Percentiles rank a stretch among this genome's conserved stretches.
phyloP scores from a whole-genome alignment of 805 yeast genomes.

The Dipodascus albidus region DNA sequence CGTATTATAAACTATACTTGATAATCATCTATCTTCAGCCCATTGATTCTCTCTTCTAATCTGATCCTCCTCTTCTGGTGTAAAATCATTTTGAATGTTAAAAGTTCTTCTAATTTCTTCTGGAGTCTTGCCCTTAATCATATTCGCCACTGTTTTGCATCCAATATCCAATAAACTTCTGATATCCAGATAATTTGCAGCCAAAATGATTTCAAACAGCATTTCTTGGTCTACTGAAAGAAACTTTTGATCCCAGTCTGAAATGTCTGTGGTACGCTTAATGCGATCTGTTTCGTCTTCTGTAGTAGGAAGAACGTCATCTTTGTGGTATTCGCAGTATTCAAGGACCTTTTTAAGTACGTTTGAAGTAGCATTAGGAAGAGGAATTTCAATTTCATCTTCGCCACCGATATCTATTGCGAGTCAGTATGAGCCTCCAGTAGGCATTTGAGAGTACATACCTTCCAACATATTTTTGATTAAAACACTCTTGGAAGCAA shows the following conservation, averaged over 20 bases:
- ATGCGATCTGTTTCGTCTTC: slow-evolving; percentile 57
- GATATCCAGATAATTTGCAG: slow-evolving; percentile 37
- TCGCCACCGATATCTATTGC: slow-evolving; percentile 36
- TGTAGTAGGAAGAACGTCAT: slow-evolving; percentile 53
- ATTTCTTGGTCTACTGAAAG: slow-evolving; percentile 74
- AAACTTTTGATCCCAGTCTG: slow-evolving; percentile 92
- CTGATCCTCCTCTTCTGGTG: slow-evolving; percentile 38
- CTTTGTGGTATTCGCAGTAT: slow-evolving; percentile 90
- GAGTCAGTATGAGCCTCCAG: not conserved
- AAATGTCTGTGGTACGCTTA: slow-evolving; percentile 82
- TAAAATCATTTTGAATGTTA: slow-evolving; percentile 34
- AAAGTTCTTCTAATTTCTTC: slow-evolving; percentile 36
- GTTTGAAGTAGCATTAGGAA: slow-evolving; percentile 73
- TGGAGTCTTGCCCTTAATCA: slow-evolving; percentile 36
- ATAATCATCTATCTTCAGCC: slow-evolving; percentile 30
- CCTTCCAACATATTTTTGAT: slow-evolving; percentile 82
- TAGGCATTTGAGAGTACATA: slow-evolving; percentile 22
- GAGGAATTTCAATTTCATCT: slow-evolving; percentile 65
- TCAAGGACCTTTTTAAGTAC: slow-evolving; percentile 81
- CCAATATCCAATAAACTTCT: slow-evolving; percentile 35
- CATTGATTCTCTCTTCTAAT: slow-evolving; percentile 36
- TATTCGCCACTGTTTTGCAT: slow-evolving; percentile 37
- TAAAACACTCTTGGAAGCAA: slow-evolving; percentile 77
- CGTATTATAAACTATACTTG: not conserved
- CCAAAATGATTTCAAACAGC: slow-evolving; percentile 36